Evolutionary conservation across 208 protist genomes (phyloP).

Genomic region (Trypanosoma rangeli): DNA sequence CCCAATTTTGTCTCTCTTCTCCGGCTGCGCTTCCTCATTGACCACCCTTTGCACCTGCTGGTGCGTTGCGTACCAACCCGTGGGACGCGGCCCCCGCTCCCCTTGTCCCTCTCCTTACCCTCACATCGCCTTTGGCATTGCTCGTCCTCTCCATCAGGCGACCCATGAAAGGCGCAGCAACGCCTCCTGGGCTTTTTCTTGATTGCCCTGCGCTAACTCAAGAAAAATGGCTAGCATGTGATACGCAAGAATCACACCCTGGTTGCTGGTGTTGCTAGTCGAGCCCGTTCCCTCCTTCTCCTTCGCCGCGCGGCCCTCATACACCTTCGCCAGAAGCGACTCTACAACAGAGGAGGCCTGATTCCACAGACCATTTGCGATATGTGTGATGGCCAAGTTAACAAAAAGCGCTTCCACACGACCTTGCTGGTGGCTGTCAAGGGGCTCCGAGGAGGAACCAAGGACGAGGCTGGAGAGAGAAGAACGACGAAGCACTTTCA

Average conservation of each 20-base stretch:
- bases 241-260: slow-evolving; percentile 62
- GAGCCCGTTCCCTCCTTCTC: slow-evolving; percentile 13
- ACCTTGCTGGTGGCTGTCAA: slow-evolving; percentile 75
- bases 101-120: not conserved
- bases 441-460: slow-evolving; percentile 31
- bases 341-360: slow-evolving; percentile 81
- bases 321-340: slow-evolving; percentile 77
- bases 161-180: slow-evolving; percentile 69
- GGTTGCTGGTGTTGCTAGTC: slow-evolving; percentile 33
- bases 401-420: slow-evolving; percentile 85
- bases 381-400: slow-evolving; percentile 80
- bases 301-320: slow-evolving; percentile 41
- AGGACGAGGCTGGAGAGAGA: slow-evolving; percentile 70
- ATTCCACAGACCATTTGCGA: slow-evolving; percentile 81
- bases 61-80: not conserved
- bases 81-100: not conserved
- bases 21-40: not conserved
- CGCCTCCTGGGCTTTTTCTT: slow-evolving; percentile 73
- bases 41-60: not conserved
- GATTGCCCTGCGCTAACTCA: slow-evolving; percentile 82
- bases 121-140: not conserved
- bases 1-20: slow-evolving; percentile 5
- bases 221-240: slow-evolving; percentile 81
- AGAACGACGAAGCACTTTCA: slow-evolving; percentile 67
- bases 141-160: slow-evolving; percentile 6